Evolutionary conservation across 768 basidiomycete genomes (phyloP), one percentile per base, ranked within the genome.

Genomic region (Lentinula sp.): DNA sequence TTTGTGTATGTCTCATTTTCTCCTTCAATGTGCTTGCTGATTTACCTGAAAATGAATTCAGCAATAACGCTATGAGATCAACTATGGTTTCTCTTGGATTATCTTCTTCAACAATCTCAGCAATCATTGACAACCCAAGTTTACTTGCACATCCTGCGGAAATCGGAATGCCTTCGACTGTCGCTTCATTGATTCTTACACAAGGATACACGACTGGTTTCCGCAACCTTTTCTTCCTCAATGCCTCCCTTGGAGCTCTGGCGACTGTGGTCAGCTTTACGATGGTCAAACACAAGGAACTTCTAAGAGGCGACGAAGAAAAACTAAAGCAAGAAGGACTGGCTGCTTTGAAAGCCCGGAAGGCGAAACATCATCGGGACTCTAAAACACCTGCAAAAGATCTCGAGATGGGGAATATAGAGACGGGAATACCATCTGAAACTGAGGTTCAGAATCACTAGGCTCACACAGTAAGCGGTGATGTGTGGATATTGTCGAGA

Each of bases 271-370:
- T 82, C 16, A 81, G 83, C 61, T 67, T 86, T 11, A 63, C 83
- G 50, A 80, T 89, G 77, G 86, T 87, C 65, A 81, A 81, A 61
- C 82, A 85, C 63, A 79, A 82, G 60, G 80, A 87, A 32, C 71
- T 90, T 40, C 81, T 78, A 37, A 71, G 86, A 40, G 79, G 69
- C 1, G 87, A 88, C 66, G 85, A 87, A 37, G 78, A 77, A 16
- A 67, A 71, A 59, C 71, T 84, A n/a, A 76, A 75, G 61, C 75
- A 76, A 39, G 70, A 76, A 56, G 79, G 59, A n/a, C 9, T 43
- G 34, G 59, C 31, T 39, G 46, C 32, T 11, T 37, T 60, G 35
- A 56, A 56, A 31, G 55, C 55, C 16, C 39, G 55, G 23, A 28
- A 56, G 39, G 55, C 55, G 13, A 56, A 56, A n/a, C 55, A 40